These are phyloP conservation scores for Petunia hybrid DNA, from an alignment of 305 asterid species.

Conservation along the genomic window DNA sequence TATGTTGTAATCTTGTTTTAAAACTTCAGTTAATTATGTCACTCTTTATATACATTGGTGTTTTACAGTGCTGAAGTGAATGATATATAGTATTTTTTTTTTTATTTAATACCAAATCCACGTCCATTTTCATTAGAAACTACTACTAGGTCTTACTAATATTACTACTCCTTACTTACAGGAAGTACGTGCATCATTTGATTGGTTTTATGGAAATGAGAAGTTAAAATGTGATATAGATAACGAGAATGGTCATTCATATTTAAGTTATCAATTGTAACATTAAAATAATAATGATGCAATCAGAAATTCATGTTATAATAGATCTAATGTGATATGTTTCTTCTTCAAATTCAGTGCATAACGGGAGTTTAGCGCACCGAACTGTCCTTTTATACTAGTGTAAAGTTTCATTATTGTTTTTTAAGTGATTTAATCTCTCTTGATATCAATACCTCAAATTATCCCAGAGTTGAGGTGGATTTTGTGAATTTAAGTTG, in stretches of 20 bases:
- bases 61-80: neutral
- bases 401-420: neutral
- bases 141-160: neutral
- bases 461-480: neutral
- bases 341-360: no score
- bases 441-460: neutral
- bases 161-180: no score
- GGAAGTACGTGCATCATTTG: neutral
- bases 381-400: no score
- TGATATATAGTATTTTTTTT: no score
- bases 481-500: neutral
- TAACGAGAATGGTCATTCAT: neutral
- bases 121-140: neutral
- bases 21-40: no score
- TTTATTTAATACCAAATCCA: neutral
- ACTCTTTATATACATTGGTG: neutral
- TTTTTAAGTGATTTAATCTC: neutral
- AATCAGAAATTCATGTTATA: no score
- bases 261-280: no score
- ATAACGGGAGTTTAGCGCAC: no score
- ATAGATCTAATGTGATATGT: no score
- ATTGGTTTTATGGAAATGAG: neutral
- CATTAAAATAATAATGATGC: no score
- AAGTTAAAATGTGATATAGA: neutral
- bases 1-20: neutral